Evolutionary conservation across 805 yeast genomes (phyloP).

Genomic region (Millerago galiae): DNA sequence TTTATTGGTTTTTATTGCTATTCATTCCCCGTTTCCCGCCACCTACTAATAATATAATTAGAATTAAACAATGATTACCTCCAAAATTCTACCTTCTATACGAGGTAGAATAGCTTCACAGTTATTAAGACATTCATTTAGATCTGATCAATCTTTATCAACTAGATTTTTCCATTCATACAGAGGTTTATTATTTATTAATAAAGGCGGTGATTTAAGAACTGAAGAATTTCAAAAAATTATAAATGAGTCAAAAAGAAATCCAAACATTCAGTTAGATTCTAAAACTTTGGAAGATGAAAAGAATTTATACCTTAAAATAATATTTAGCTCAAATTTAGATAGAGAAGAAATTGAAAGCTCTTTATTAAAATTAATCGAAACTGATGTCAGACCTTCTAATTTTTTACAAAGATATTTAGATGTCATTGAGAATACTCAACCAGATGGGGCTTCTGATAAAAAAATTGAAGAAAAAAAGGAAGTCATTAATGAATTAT

Average conservation of each 20-base stretch:
- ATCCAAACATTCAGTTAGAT: constrained; percentile 6
- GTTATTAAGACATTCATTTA: background rate
- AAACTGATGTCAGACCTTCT: constrained; percentile 12
- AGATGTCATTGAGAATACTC: constrained; percentile 5
- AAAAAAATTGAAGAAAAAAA: constrained; percentile 7
- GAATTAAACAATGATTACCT: background rate
- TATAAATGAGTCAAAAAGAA: constrained; percentile 12
- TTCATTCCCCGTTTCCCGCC: background rate
- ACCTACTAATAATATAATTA: background rate
- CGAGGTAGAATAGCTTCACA: background rate
- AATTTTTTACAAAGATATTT: constrained; percentile 14
- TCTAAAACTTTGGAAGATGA: constrained; percentile 2
- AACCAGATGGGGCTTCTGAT: constrained; percentile 1
- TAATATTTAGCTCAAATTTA: constrained; percentile 9
- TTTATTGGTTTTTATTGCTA: background rate
- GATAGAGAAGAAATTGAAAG: constrained; percentile 8
- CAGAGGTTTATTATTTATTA: constrained; percentile 6
- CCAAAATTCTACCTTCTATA: background rate
- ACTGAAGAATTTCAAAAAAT: constrained; percentile 14
- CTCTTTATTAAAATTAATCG: constrained; percentile 10
- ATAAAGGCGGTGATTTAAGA: constrained; percentile 16
- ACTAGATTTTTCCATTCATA: constrained; percentile 4
- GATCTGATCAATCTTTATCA: background rate
- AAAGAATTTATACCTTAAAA: constrained; percentile 13
- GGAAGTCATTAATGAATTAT: constrained; percentile 8